Evolutionary conservation across 2,329 filamentous ascomycete genomes (phyloP), one percentile per base, ranked within the genome.

Genomic region (Aspergillus bombycis): DNA sequence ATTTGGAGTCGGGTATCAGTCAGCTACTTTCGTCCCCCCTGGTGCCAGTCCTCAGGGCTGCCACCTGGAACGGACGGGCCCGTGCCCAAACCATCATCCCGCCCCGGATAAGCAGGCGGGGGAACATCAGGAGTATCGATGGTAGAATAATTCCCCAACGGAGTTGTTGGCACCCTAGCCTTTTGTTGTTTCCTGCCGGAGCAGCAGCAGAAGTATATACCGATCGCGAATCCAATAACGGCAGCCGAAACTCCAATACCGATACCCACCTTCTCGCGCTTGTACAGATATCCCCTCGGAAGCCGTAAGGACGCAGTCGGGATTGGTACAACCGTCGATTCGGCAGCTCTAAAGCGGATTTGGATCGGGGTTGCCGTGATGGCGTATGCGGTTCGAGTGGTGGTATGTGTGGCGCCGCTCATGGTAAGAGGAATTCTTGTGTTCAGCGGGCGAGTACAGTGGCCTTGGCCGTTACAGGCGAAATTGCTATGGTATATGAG

Each of bases 311-410:
- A 52, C 26, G 59, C 26, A 46, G 60, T 28, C 30, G 66, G 66
- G 12, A 60, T 45, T 12, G 58, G 62, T 5, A 64, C 62, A 14
- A 61, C n/a, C 2, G 50, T 56, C 0, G 67, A 69, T 34, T 69
- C 62, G 19, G 61, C 50, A 1, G 62, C 63, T 30, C 46, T 58
- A 54, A 67, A 69, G 1, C 63, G 66, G 23, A 68, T 65, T 30
- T 68, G 66, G 36, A 69, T 66, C 0, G 61, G 57, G 8, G 64
- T 64, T 3, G 61, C 66, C 26, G 61, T 66, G 4, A 67, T 57
- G 1, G 38, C 64, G 38, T 60, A 60, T 10, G 55, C 50, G 0
- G 52, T 61, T 9, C 38, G 59, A 16, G 56, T 57, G 10, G 48
- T 60, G 3, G 66, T 66, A 2, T 57, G 21, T 2, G 58, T 64